phyloP scores from a whole-genome alignment of 768 basidiomycete genomes.

The Coprinellus aureogranulatus region DNA sequence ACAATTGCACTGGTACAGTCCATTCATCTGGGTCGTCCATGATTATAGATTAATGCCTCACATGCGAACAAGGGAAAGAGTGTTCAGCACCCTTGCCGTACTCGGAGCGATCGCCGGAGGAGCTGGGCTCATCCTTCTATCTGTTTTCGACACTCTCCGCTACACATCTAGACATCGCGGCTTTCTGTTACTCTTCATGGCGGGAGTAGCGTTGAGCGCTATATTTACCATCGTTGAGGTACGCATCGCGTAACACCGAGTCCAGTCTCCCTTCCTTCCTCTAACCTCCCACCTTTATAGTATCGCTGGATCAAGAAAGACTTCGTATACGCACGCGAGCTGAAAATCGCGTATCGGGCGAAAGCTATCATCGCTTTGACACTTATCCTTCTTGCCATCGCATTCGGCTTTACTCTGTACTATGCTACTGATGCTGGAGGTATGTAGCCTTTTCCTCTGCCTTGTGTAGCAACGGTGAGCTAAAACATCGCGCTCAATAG shows the following conservation, averaged over 20 bases:
- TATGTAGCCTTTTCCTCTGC: slow-evolving; percentile 18
- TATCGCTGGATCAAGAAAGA: slow-evolving; percentile 66
- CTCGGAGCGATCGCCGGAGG: slow-evolving; percentile 62
- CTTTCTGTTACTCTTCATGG: slow-evolving; percentile 71
- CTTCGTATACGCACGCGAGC: slow-evolving; percentile 40
- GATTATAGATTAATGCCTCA: slow-evolving; percentile 52
- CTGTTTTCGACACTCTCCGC: slow-evolving; percentile 67
- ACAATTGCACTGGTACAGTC: background rate
- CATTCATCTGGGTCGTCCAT: slow-evolving; percentile 1
- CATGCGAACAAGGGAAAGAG: slow-evolving; percentile 54
- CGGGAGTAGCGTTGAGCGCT: slow-evolving; percentile 69
- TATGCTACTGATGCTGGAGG: slow-evolving; percentile 48
- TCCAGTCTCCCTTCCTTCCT: too few species aligned
- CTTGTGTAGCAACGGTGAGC: background rate
- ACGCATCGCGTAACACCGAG: too few species aligned
- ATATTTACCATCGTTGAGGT: slow-evolving; percentile 75
- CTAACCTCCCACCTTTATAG: slow-evolving; percentile 27
- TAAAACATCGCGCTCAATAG: slow-evolving; percentile 25
- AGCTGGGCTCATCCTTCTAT: slow-evolving; percentile 62
- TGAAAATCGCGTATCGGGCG: slow-evolving; percentile 54
- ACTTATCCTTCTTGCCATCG: slow-evolving; percentile 61
- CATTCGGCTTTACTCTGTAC: slow-evolving; percentile 56
- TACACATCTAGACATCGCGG: slow-evolving; percentile 49
- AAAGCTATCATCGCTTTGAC: slow-evolving; percentile 60
- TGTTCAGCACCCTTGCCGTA: slow-evolving; percentile 57